Evolutionary conservation across 805 yeast species (phyloP), one percentile per base, ranked within the genome.

Genomic region (Candida mattraensis): DNA sequence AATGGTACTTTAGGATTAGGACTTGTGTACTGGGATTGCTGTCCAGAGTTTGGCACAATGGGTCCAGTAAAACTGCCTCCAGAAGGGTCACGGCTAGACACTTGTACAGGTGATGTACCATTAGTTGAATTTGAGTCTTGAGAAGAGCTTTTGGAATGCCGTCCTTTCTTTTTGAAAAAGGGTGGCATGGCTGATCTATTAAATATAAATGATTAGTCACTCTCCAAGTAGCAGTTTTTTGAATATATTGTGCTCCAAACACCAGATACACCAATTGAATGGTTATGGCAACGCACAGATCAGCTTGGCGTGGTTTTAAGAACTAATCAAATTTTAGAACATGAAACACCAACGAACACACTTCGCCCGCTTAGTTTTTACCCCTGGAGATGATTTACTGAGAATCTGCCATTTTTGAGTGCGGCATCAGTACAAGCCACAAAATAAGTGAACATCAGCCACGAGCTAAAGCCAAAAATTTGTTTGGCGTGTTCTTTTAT

Each of bases 91-190:
- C 33, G 37, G 29, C 28, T 27, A 14, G 3, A 30, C 13, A 18
- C 23, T 24, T 35, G 52, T 21, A 21, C 41, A 26, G 44, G 48
- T 5, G 45, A 43, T 4, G 30, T 31, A 6, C 37, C 39, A 18
- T 23, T 19, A 7, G 41, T 30, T 14, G 40, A 28, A 11, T 10
- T 22, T 12, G 51, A 40, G 14, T 38, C 48, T 20, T 41, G 47
- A 2, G 50, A 37, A 11, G 27, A 31, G 18, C 29, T 17, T 23
- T 44, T 46, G 25, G 43, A 16, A 24, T 42, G 50, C 21, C 43
- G 46, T 21, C 26, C 40, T 43, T 47, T 54, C 28, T 46, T 51
- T 37, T 51, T 54, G 42, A 53, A 54, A 28, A 54, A 51, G 1
- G 56, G 51, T 9, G 45, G 35, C 45, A 41, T 41, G 13, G 11